Percentiles rank a stretch among this genome's conserved stretches.
These are phyloP conservation scores for Sugiyamaella marilandica DNA, from an alignment of 805 yeast species.

Conservation along the genomic window DNA sequence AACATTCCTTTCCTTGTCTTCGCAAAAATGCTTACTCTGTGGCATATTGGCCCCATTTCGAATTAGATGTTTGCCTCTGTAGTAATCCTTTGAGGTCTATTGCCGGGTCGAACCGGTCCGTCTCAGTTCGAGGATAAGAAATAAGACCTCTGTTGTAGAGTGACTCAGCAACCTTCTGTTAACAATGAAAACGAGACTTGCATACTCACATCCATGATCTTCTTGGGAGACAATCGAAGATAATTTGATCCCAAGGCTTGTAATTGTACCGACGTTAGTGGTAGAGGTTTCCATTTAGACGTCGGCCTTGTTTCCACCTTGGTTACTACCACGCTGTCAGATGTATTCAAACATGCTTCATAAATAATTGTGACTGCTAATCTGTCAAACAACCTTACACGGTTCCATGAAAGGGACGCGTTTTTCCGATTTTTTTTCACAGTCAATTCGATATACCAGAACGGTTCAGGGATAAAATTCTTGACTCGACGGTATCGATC, in stretches of 20 bases:
- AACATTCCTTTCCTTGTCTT: not conserved
- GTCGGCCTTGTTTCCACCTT: slow-evolving; percentile 58
- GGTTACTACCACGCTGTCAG: slow-evolving; percentile 48
- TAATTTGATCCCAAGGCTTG: slow-evolving; percentile 78
- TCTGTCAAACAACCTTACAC: slow-evolving; percentile 69
- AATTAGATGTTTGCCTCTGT: slow-evolving; percentile 50
- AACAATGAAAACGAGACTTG: not conserved
- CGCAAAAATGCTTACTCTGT: slow-evolving; percentile 1
- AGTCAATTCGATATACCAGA: slow-evolving; percentile 67
- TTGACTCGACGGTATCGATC: slow-evolving; percentile 78
- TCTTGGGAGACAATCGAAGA: slow-evolving; percentile 75
- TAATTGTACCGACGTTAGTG: slow-evolving; percentile 88
- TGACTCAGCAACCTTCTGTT: slow-evolving; percentile 56
- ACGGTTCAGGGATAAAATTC: slow-evolving; percentile 67
- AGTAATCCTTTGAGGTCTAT: slow-evolving; percentile 68
- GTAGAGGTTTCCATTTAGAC: slow-evolving; percentile 75
- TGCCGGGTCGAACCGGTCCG: slow-evolving; percentile 72
- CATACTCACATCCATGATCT: slow-evolving; percentile 46
- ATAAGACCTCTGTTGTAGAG: slow-evolving; percentile 81
- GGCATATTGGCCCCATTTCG: slow-evolving; percentile 74
- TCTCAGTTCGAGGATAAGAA: slow-evolving; percentile 97
- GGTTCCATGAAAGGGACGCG: slow-evolving; percentile 62
- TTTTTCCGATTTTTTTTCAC: slow-evolving; percentile 26
- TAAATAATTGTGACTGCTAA: slow-evolving; percentile 58
- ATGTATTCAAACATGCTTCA: slow-evolving; percentile 53